phyloP scores from a whole-genome alignment of 2,329 filamentous ascomycete species.

The Aspergillus calidoustus region DNA sequence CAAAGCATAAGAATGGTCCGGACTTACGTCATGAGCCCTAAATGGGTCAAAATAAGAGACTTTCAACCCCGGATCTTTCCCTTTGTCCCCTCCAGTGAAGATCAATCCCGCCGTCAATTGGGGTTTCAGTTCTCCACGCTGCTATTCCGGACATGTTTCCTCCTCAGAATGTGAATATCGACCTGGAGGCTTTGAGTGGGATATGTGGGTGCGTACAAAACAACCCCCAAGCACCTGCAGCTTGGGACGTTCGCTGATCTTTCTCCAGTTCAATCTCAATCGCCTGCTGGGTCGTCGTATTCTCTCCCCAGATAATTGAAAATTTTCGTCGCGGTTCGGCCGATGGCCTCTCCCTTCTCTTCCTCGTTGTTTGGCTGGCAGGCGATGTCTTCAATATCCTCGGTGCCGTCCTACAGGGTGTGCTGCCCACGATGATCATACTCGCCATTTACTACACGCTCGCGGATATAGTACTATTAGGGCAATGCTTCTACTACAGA shows the following conservation, averaged over 20 bases:
- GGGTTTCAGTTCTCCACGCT: conserved; percentile 12
- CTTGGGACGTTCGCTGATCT: conserved; percentile 6
- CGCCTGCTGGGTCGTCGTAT: conserved; percentile 97
- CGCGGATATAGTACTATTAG: conserved; percentile 84
- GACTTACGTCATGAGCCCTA: conserved; percentile 20
- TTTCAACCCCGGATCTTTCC: conserved; percentile 14
- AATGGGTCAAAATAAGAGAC: conserved; percentile 4
- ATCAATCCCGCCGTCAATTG: neutral
- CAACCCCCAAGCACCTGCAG: neutral
- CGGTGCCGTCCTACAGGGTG: conserved; percentile 87
- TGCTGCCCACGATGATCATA: conserved; percentile 93
- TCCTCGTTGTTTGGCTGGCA: conserved; percentile 88
- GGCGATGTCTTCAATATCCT: conserved; percentile 98
- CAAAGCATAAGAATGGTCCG: neutral
- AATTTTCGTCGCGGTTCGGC: conserved; percentile 86
- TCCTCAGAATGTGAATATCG: conserved; percentile 62
- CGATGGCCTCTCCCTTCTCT: conserved; percentile 86
- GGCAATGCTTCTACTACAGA: conserved; percentile 94
- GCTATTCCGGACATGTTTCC: conserved; percentile 39
- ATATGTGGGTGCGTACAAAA: conserved; percentile 72
- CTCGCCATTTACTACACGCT: conserved; percentile 93
- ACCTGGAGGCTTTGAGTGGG: conserved; percentile 88
- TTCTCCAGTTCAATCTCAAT: conserved; percentile 82
- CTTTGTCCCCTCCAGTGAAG: neutral
- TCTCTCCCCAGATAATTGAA: conserved; percentile 94